A percentile compares a stretch with the other conserved stretches of the same genome.
Evolutionary conservation across 371 early-diverging fungal genomes (phyloP).

Genomic region (Mortierella polycephala): DNA sequence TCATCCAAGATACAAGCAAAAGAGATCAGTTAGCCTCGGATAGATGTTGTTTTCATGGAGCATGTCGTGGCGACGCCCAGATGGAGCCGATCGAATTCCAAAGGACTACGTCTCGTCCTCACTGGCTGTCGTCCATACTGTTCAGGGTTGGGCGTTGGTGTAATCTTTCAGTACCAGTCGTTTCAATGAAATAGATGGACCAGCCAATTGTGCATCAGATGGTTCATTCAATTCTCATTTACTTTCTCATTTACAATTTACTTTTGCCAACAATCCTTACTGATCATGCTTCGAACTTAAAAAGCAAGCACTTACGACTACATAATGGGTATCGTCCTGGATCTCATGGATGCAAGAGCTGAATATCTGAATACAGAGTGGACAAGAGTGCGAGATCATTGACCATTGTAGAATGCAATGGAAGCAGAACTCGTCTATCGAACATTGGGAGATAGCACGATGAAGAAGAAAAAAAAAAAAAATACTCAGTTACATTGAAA

Average conservation of each 20-base stretch:
- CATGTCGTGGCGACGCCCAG: background rate
- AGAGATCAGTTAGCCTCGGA: background rate
- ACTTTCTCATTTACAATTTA: background rate
- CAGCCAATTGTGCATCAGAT: too few relatives aligned
- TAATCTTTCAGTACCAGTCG: too few relatives aligned
- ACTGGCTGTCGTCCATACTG: too few relatives aligned
- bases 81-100: background rate
- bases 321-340: constrained; percentile 14
- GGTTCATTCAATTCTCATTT: background rate
- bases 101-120: too few relatives aligned
- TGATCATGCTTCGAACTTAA: too few relatives aligned
- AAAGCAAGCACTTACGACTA: constrained; percentile 19
- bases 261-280: too few relatives aligned
- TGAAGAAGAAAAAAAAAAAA: background rate
- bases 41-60: background rate
- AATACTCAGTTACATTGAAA: background rate
- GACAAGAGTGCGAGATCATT: constrained; percentile 36
- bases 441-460: background rate
- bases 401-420: constrained; percentile 43
- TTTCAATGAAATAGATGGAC: too few relatives aligned
- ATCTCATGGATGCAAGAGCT: constrained; percentile 34
- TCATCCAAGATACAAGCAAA: background rate
- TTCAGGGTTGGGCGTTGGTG: too few relatives aligned
- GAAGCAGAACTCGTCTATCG: constrained; percentile 43
- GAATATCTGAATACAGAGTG: constrained; percentile 35